Conservation (phyloP, 208 protist species). For the Trypanosoma vivax region DNA sequence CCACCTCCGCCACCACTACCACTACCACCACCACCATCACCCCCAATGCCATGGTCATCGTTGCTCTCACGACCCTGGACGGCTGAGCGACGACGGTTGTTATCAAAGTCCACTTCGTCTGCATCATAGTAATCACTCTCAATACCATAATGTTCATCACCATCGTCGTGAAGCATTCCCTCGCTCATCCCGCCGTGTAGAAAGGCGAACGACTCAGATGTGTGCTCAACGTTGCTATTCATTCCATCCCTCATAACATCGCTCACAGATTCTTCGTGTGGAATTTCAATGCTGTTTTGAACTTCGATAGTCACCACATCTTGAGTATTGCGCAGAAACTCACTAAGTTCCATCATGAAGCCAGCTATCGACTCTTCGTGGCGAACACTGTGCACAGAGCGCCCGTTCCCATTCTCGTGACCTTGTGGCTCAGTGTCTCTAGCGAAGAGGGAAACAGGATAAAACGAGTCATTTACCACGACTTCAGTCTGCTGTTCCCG, state of each 20-base stretch:
- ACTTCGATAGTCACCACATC: background rate
- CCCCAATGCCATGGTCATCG: background rate
- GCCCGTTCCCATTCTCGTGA: background rate
- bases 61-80: no score
- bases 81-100: no score
- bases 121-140: background rate
- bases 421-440: conserved; percentile 1
- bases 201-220: background rate
- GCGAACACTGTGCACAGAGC: no score
- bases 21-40: conserved; percentile 4
- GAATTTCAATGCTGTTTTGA: background rate
- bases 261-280: background rate
- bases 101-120: no score
- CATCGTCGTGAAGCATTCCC: background rate
- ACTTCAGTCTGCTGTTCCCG: background rate
- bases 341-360: conserved; percentile 1
- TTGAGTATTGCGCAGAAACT: conserved; percentile 7
- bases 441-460: conserved; percentile 9
- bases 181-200: background rate
- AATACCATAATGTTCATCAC: background rate
- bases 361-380: conserved; percentile 3
- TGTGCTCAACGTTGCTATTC: background rate
- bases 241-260: background rate
- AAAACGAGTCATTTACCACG: conserved; percentile 16
- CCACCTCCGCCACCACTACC: conserved; percentile 4